Evolutionary conservation across 371 early-diverging fungal species (phyloP), one percentile per base, ranked within the genome.

Genomic region (Basidiobolus heterosporus): DNA sequence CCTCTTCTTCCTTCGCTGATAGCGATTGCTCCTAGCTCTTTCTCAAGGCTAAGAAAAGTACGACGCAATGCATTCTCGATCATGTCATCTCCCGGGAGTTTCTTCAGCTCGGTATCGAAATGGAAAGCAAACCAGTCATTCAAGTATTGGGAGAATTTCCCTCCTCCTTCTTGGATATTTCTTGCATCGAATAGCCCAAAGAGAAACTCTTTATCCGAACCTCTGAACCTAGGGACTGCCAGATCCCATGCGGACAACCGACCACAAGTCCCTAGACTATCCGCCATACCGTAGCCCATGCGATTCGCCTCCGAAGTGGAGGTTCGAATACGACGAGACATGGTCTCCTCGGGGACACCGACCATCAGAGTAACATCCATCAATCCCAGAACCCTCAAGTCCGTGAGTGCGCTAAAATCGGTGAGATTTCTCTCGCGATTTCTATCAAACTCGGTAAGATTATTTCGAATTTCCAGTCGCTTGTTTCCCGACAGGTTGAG

Each of bases 401-500:
- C 66, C 0, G 69, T 73, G 45, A 92, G 63, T 11, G 77, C 76
- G 49, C 75, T 72, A 53, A 92, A 92, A 39, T 86, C 79, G 1
- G 83, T 67, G 13, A 86, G 51, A 57, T 85, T 65, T 53, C 80
- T 64, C 38, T 67, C 69, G 14, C 69, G 62, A 11, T 54, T 47
- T 15, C 45, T 21, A 9, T 30, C 30, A 9, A 30, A 30, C 7
- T 72, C 72, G 7, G 63, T 58, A 22, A 68, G 77, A 3, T 72
- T 69, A 36, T 73, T 74, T 53, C 83, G 78, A 59, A 93, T 88
- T 56, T 89, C 88, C 7, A 93, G 59, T 41, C 88, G 68, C 53
- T 81, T 82, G 60, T 93, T 93, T 43, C 91, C 87, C 0, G 91
- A 89, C 46, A 93, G 61, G 59, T 93, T 91, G 14, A 93, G 71